A percentile compares a stretch with the other conserved stretches of the same genome.
Conservation (phyloP, 2,329 filamentous ascomycete species). For the Xylaria sp. region DNA sequence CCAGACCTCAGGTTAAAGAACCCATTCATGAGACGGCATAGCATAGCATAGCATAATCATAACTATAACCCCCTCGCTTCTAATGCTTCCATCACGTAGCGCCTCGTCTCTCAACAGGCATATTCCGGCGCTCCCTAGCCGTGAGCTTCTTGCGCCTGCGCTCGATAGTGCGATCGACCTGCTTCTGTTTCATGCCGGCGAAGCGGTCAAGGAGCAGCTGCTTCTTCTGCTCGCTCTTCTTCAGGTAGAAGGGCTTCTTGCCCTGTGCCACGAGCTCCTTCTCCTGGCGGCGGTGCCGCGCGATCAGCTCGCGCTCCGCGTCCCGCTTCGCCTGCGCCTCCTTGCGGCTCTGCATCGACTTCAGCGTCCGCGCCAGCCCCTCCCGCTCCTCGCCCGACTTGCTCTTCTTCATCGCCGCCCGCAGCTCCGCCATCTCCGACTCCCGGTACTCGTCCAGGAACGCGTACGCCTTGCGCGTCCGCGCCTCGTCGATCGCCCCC, state of each 20-base stretch:
- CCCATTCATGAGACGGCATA: background rate
- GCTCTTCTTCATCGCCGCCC: conserved; percentile 67
- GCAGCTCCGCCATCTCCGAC: conserved; percentile 79
- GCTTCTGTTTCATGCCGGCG: conserved; percentile 80
- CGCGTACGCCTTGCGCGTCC: conserved; percentile 74
- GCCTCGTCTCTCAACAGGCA: conserved; percentile 61
- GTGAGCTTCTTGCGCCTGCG: conserved; percentile 88
- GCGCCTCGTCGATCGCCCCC: conserved; percentile 58
- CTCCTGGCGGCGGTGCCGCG: conserved; percentile 80
- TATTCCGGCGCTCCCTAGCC: conserved; percentile 79
- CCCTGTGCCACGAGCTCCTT: conserved; percentile 84
- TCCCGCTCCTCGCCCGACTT: conserved; percentile 47
- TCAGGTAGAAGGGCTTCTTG: conserved; percentile 92
- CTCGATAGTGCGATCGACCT: conserved; percentile 85
- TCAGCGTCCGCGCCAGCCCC: conserved; percentile 72
- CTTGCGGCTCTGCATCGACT: conserved; percentile 78
- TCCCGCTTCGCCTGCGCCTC: conserved; percentile 74
- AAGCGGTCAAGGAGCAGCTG: conserved; percentile 79
- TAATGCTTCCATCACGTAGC: background rate
- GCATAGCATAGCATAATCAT: background rate
- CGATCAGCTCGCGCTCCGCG: conserved; percentile 70
- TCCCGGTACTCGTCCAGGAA: conserved; percentile 89
- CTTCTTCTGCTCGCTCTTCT: conserved; percentile 91
- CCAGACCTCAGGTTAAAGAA: background rate
- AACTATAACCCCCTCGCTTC: background rate